Conservation (phyloP, 179 eudicot species). For the Gypsophila paniculata region DNA sequence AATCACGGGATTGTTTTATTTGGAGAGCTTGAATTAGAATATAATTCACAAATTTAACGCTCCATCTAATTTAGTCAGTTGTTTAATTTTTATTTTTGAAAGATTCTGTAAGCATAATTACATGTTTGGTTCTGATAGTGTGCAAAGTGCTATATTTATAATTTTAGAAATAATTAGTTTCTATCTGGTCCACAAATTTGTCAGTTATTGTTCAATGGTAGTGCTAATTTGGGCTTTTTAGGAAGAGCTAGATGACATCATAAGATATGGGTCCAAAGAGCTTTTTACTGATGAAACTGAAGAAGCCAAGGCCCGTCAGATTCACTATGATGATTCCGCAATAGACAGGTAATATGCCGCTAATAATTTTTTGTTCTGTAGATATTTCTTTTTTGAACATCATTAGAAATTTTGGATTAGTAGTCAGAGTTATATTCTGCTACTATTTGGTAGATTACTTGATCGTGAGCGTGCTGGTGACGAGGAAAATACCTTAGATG, state of each 20-base stretch:
- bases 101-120: neutral
- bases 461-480: constrained; percentile 81
- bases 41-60: too few relatives aligned
- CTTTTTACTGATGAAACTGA: constrained; percentile 92
- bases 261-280: constrained; percentile 93
- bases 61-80: too few relatives aligned
- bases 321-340: constrained; percentile 94
- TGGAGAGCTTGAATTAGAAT: too few relatives aligned
- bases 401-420: neutral
- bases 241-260: constrained; percentile 98
- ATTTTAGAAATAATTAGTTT: neutral
- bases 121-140: neutral
- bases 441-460: constrained; percentile 48
- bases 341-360: constrained; percentile 57
- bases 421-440: neutral
- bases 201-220: neutral
- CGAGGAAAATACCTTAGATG: constrained; percentile 76
- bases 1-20: too few relatives aligned
- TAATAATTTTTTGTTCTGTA: neutral
- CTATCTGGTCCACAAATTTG: constrained; percentile 2
- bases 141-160: constrained; percentile 4
- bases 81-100: neutral
- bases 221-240: constrained; percentile 25
- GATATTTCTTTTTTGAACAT: neutral
- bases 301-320: constrained; percentile 92